Evolutionary conservation across 2,329 filamentous ascomycete species (phyloP).

Genomic region (Tolypocladium sp.): DNA sequence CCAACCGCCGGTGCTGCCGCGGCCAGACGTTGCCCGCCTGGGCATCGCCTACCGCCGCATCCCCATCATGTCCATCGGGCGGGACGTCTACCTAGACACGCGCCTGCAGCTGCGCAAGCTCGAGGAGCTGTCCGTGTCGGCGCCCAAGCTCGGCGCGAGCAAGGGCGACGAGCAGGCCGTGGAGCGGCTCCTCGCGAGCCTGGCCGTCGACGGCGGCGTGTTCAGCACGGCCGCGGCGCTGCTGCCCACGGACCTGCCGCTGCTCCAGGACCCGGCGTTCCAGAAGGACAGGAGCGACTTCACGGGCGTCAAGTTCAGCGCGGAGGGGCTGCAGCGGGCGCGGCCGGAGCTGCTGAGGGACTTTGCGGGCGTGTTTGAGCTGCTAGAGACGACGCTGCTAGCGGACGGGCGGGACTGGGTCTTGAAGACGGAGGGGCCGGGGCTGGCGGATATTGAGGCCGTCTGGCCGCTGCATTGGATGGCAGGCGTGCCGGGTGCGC

Average conservation of each 20-base stretch:
- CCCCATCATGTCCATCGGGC: constrained; percentile 56
- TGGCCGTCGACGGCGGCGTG: constrained; percentile 46
- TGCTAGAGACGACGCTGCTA: constrained; percentile 54
- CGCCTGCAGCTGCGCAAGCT: constrained; percentile 59
- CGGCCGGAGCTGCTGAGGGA: constrained; percentile 48
- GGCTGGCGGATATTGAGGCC: constrained; percentile 59
- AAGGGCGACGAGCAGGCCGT: constrained; percentile 32
- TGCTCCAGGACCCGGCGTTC: constrained; percentile 49
- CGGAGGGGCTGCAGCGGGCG: constrained; percentile 12
- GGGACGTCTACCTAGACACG: constrained; percentile 61
- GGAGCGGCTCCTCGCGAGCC: constrained; percentile 45
- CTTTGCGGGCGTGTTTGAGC: constrained; percentile 41
- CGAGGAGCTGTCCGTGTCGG: constrained; percentile 42
- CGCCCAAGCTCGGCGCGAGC: constrained; percentile 25
- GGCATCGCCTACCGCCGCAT: constrained; percentile 62
- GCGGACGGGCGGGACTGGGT: constrained; percentile 61
- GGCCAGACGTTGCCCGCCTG: constrained; percentile 52
- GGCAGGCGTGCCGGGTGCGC: constrained; percentile 39
- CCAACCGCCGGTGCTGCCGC: constrained; percentile 57
- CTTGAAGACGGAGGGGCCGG: constrained; percentile 39
- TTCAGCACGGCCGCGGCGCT: constrained; percentile 44
- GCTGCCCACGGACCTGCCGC: constrained; percentile 45
- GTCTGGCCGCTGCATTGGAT: constrained; percentile 64
- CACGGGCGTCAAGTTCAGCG: constrained; percentile 15
- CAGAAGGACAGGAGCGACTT: constrained; percentile 43